Evolutionary conservation across 1,284 basidiomycete genomes (phyloP), one percentile per base, ranked within the genome.

Genomic region (Rhodotorula sp.): DNA sequence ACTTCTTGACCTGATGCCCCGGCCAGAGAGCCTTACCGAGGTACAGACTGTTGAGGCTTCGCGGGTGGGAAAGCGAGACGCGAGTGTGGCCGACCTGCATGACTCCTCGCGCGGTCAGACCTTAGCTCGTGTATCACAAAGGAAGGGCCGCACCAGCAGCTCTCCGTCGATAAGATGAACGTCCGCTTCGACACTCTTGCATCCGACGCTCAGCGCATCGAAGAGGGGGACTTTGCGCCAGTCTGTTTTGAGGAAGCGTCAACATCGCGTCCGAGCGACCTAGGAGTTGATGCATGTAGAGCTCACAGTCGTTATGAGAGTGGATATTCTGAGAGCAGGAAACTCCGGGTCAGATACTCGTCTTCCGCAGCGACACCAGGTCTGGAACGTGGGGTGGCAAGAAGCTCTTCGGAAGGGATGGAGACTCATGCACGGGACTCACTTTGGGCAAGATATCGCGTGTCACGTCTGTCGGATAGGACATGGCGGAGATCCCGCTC

Each of bases 221-320:
- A 69, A 31, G 15, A 72, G 54, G 15, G 70, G 70, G 6, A 66
- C 64, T 23, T 60, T 48, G 21, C 70, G 28, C 62, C 61, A 64
- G 47, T 72, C 70, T 72, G 54, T 4, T 23, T 50, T 19, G n/a
- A n/a, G n/a, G n/a, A n/a, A n/a, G n/a, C n/a, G n/a, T n/a, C n/a
- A n/a, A n/a, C n/a, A n/a, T n/a, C n/a, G n/a, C n/a, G n/a, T n/a
- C n/a, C n/a, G n/a, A n/a, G n/a, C n/a, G n/a, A n/a, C n/a, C n/a
- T n/a, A n/a, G n/a, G n/a, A n/a, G n/a, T n/a, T n/a, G n/a, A 31
- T 10, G 52, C 16, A 21, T 47, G 2, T 16, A 5, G 5, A 12
- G 47, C 47, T 26, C 28, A 72, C 70, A 72, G 52, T 72, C 70
- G 48, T 72, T 72, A 38, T 72, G 70, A 6, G 70, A 72, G 23